Evolutionary conservation across 192 early-diverging fungal species (phyloP), one percentile per base, ranked within the genome.

Genomic region (Piromyces sp.): DNA sequence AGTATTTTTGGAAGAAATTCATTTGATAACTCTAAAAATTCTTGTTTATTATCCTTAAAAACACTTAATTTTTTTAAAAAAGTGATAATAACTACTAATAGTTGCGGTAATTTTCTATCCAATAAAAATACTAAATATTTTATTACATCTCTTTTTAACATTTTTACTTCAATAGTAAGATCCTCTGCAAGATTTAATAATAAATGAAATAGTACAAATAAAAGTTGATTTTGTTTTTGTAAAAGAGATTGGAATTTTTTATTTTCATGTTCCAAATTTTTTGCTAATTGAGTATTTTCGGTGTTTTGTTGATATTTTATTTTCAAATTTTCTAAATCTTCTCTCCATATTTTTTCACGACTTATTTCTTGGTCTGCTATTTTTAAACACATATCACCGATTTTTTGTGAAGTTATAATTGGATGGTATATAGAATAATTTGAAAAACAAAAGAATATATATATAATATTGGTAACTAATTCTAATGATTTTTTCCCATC

Each of bases 181-280:
- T 90, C 88, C 26, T 89, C 84, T 19, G 90, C 88, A 30, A 90
- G 84, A 80, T 91, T 91, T 29, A 91, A 80, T 0, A 91, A 84
- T 9, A 91, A 81, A 80, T 91, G 87, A 82, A 91, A 88, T 28
- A 87, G 87, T 2, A 89, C 89, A 86, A 90, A 90, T n/a, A 91
- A 83, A 26, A 91, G 86, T 80, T 90, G 88, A 81, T 91, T 89
- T 80, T 91, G 90, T 81, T 90, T 90, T 30, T 82, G 79, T n/a
- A 90, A 80, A 87, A 90, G 88, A 11, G 84, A 84, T 81, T 90
- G 87, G 80, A 90, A 90, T 85, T 90, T 91, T 29, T 85, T 29
- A 30, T 86, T 85, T 79, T 91, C 90, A 40, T 86, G 83, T 15
- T 87, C 87, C 22, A 86, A 79, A 30, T 89, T 87, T 38, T 82